A percentile compares a stretch with the other conserved stretches of the same genome.
These are phyloP conservation scores for Thalassiosira mediterranea DNA, from an alignment of 352 stramenopile species.

Conservation along the genomic window DNA sequence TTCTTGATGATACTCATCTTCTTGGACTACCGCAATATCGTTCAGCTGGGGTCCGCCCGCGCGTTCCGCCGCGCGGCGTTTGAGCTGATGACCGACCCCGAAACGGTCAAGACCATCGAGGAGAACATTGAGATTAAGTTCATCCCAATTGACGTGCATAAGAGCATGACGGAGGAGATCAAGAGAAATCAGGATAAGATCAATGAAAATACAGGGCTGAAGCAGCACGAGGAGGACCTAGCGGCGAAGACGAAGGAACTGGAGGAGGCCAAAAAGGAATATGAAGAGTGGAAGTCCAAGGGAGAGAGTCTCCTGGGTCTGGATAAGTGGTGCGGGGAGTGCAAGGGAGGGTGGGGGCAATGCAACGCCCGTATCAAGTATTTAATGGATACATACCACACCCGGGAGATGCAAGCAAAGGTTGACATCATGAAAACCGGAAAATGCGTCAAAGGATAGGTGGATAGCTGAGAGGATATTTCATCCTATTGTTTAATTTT, in stretches of 20 bases:
- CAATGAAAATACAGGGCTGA: background rate
- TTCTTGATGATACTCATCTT: conserved; percentile 19
- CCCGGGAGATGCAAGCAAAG: background rate
- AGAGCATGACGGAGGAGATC: conserved; percentile 7
- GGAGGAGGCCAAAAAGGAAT: background rate
- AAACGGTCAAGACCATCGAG: conserved; percentile 13
- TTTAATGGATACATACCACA: conserved; percentile 15
- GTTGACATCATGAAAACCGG: conserved; percentile 14
- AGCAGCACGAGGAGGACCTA: background rate
- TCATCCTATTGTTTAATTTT: too few species aligned
- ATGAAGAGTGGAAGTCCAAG: background rate
- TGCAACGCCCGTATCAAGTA: conserved; percentile 13
- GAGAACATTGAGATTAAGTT: conserved; percentile 16
- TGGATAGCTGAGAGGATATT: too few species aligned
- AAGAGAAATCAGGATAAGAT: background rate
- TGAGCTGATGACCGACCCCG: background rate
- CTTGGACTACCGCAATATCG: conserved; percentile 12
- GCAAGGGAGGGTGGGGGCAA: background rate
- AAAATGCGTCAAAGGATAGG: conserved; percentile 9
- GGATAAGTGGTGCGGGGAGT: conserved; percentile 22
- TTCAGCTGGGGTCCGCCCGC: conserved; percentile 2
- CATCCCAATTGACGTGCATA: conserved; percentile 1
- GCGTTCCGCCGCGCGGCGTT: background rate
- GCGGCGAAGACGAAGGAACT: background rate
- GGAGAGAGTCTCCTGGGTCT: background rate